These are phyloP conservation scores for Chrysopogon serrulatus DNA, from an alignment of 176 grass and related monocot genomes.

Conservation along the genomic window DNA sequence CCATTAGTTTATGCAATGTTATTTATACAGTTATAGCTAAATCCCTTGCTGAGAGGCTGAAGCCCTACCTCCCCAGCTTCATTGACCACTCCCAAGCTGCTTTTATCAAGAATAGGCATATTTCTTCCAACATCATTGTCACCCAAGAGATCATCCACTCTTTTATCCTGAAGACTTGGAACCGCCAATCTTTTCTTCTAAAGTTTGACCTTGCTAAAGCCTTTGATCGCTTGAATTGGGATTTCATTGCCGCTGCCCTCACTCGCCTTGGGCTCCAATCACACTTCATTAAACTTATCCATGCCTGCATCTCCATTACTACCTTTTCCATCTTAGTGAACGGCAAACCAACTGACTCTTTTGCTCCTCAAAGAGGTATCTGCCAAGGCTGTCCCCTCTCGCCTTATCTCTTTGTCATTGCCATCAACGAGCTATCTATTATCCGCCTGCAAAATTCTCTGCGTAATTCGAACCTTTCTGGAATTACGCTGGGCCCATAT, in stretches of 20 bases:
- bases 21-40: background rate
- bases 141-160: background rate
- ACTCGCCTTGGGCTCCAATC: accelerated
- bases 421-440: background rate
- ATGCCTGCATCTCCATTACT: background rate
- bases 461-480: no score
- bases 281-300: background rate
- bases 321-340: background rate
- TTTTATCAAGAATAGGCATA: background rate
- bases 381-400: background rate
- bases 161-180: no score
- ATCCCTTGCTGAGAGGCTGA: accelerated
- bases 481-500: accelerated
- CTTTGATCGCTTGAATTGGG: background rate
- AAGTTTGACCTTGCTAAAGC: background rate
- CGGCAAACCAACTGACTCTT: background rate
- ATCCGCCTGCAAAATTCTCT: accelerated
- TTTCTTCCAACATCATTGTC: background rate
- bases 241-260: background rate
- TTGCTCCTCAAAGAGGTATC: background rate
- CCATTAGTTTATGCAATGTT: background rate
- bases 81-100: background rate
- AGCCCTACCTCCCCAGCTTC: background rate
- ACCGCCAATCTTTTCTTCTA: background rate
- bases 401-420: background rate